These are phyloP conservation scores for Rhododendron henanense DNA, from an alignment of 148 eudicot species.

Conservation along the genomic window DNA sequence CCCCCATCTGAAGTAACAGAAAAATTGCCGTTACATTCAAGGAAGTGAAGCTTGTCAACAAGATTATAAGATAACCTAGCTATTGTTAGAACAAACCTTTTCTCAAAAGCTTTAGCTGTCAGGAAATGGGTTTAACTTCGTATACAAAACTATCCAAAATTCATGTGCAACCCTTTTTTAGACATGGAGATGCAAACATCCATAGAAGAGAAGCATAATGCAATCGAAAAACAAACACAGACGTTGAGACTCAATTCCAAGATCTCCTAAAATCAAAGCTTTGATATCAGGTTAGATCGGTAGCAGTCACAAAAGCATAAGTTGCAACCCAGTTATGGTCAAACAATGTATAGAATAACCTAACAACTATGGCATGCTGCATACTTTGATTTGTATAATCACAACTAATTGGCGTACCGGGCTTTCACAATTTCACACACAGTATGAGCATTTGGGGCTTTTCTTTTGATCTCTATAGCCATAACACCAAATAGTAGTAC, in stretches of 20 bases:
- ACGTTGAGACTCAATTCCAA: not conserved
- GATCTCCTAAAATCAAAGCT: not conserved
- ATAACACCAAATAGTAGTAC: slow-evolving; percentile 88
- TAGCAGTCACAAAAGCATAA: not conserved
- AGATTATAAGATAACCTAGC: not conserved
- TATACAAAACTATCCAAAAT: not conserved
- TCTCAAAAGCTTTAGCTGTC: not conserved
- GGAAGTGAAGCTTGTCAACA: not conserved
- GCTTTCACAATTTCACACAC: slow-evolving; percentile 96
- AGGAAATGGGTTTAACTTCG: not conserved
- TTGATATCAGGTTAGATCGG: not conserved
- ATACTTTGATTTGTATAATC: not conserved
- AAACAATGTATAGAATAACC: not conserved
- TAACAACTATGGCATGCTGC: not conserved
- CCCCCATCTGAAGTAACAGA: slow-evolving; percentile 72
- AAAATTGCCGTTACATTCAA: not conserved
- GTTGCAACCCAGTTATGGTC: not conserved
- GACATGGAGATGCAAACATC: not conserved
- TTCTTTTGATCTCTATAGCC: slow-evolving; percentile 97
- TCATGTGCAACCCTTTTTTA: not conserved
- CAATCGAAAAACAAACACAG: not conserved
- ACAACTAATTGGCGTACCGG: slow-evolving; percentile 37
- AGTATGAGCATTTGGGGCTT: slow-evolving; percentile 95
- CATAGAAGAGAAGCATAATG: not conserved
- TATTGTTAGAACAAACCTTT: not conserved